phyloP scores from a whole-genome alignment of 331 rosid species.

The Acacia concinna region DNA sequence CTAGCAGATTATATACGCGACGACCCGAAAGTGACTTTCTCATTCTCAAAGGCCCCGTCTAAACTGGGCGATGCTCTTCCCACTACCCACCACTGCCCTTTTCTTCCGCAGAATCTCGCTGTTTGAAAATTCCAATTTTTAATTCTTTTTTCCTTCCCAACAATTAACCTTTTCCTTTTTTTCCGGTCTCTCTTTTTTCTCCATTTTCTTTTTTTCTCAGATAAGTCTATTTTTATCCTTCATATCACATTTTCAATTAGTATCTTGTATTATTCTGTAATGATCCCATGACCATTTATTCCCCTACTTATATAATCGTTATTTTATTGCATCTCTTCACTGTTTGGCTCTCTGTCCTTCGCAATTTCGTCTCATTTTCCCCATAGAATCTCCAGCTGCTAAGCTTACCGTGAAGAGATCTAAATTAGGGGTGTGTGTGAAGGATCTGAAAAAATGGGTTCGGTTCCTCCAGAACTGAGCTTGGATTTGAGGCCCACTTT shows the following conservation, averaged over 20 bases:
- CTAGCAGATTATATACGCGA: constrained; percentile 45
- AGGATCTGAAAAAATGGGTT: constrained; percentile 47
- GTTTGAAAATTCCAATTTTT: not conserved
- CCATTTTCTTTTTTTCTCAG: not conserved
- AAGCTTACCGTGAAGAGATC: not conserved
- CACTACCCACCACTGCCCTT: not conserved
- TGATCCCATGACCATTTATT: not conserved
- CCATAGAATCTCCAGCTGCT: constrained; percentile 13
- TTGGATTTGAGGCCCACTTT: constrained; percentile 61
- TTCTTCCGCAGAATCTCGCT: constrained; percentile 8
- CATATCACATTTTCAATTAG: not conserved
- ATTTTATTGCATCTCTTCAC: constrained; percentile 7
- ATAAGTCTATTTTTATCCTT: not conserved
- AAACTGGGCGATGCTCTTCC: not conserved
- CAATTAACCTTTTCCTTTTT: not conserved
- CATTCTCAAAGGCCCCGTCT: constrained; percentile 19
- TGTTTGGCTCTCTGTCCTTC: not conserved
- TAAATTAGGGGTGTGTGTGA: not conserved
- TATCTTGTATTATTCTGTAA: not conserved
- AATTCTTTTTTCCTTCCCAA: no score
- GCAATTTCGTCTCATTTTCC: not conserved
- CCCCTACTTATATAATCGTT: not conserved
- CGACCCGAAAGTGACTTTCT: constrained; percentile 38
- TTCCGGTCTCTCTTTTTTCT: no score
- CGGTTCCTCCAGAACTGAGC: constrained; percentile 58